Conservation (phyloP, 2,329 filamentous ascomycete genomes). For the Penicillium sp. region DNA sequence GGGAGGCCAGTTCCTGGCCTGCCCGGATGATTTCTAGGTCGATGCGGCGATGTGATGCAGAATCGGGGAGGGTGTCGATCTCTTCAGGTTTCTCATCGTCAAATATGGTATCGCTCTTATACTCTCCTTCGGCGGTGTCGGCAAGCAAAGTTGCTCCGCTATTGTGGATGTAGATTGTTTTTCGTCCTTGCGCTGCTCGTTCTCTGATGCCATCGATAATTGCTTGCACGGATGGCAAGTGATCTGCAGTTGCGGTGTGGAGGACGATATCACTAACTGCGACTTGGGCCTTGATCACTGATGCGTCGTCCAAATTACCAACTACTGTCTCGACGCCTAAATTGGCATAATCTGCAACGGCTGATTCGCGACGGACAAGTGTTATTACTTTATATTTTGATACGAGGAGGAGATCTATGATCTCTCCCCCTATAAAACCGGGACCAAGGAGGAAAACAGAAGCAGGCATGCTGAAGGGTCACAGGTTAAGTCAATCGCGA, state of each 20-base stretch:
- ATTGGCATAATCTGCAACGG: constrained; percentile 38
- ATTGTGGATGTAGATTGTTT: constrained; percentile 50
- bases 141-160: background rate
- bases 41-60: background rate
- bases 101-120: background rate
- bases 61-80: background rate
- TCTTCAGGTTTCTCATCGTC: background rate
- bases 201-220: constrained; percentile 44
- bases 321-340: constrained; percentile 26
- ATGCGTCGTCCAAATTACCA: background rate
- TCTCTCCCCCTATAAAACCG: constrained; percentile 40
- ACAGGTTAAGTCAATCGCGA: background rate
- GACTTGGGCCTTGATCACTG: constrained; percentile 27
- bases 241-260: constrained; percentile 51
- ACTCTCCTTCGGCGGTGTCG: background rate
- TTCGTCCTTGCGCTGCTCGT: constrained; percentile 35
- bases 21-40: constrained; percentile 1
- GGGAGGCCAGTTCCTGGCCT: background rate
- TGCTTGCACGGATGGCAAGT: constrained; percentile 45
- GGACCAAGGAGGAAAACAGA: constrained; percentile 2
- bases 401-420: constrained; percentile 44
- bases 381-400: constrained; percentile 45
- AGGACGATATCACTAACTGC: constrained; percentile 45
- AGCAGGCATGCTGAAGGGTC: background rate
- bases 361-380: constrained; percentile 33